phyloP scores from a whole-genome alignment of 1,284 basidiomycete genomes.

The Vanrija pseudolonga region DNA sequence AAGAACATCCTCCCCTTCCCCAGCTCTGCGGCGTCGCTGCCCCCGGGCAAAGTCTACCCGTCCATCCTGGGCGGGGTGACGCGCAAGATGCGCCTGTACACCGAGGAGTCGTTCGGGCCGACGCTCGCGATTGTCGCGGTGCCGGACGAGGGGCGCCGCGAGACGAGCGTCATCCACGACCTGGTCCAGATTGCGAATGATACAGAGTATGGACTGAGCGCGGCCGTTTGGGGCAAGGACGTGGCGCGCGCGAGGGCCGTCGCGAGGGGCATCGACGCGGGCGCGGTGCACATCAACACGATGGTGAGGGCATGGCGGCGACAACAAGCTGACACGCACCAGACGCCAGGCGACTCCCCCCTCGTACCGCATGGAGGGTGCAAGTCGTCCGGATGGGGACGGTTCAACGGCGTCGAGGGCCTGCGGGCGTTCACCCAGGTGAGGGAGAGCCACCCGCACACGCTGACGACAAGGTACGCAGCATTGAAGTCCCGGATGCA shows the following conservation, averaged over 20 bases:
- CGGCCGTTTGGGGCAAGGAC: slow-evolving; percentile 58
- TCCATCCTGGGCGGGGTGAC: slow-evolving; percentile 53
- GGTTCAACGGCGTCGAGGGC: slow-evolving; percentile 32
- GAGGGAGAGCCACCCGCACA: neutral
- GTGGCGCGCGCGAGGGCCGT: slow-evolving; percentile 54
- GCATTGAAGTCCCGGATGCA: slow-evolving; percentile 8
- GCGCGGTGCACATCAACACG: slow-evolving; percentile 24
- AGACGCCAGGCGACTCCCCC: slow-evolving; percentile 12
- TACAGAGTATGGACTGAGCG: slow-evolving; percentile 57
- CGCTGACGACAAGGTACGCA: neutral
- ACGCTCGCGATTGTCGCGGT: slow-evolving; percentile 45
- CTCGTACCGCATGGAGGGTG: slow-evolving; percentile 19
- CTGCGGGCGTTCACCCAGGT: slow-evolving; percentile 18
- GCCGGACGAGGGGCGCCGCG: slow-evolving; percentile 5
- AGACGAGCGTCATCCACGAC: slow-evolving; percentile 47
- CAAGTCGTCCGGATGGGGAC: slow-evolving; percentile 27
- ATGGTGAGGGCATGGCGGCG: slow-evolving; percentile 5
- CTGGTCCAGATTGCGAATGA: slow-evolving; percentile 54
- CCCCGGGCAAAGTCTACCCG: slow-evolving; percentile 8
- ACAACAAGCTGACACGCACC: neutral
- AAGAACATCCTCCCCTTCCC: slow-evolving; percentile 24
- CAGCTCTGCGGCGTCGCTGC: neutral
- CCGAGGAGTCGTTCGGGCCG: slow-evolving; percentile 61
- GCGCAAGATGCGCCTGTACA: slow-evolving; percentile 56
- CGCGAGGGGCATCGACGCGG: slow-evolving; percentile 51